These are phyloP conservation scores for Boeremia lycopersici DNA, from an alignment of 2,329 filamentous ascomycete genomes.

Conservation along the genomic window DNA sequence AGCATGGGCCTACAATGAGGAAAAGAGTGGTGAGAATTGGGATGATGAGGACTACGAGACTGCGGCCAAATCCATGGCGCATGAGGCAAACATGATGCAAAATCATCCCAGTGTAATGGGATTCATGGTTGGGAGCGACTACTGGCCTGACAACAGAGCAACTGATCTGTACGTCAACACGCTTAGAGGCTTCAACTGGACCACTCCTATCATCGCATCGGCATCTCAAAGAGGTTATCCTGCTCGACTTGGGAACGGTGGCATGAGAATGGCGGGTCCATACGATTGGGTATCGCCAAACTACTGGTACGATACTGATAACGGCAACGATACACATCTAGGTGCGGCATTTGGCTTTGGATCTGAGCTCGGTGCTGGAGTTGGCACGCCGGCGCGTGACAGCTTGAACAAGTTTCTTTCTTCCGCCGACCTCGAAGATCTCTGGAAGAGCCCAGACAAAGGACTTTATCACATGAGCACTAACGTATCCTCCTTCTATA, in stretches of 20 bases:
- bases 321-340: conserved; percentile 54
- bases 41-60: conserved; percentile 60
- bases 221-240: conserved; percentile 63
- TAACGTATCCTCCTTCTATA: conserved; percentile 60
- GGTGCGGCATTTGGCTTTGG: conserved; percentile 69
- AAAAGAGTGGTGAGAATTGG: conserved; percentile 58
- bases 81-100: conserved; percentile 66
- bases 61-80: conserved; percentile 61
- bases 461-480: conserved; percentile 66
- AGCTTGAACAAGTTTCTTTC: conserved; percentile 63
- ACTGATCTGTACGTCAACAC: conserved; percentile 60
- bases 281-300: conserved; percentile 71
- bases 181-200: conserved; percentile 60
- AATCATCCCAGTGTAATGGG: conserved; percentile 63
- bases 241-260: conserved; percentile 58
- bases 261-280: conserved; percentile 70
- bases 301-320: conserved; percentile 64
- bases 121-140: conserved; percentile 67
- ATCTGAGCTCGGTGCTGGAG: conserved; percentile 66
- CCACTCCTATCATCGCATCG: conserved; percentile 62
- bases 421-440: conserved; percentile 56
- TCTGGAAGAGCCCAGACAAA: conserved; percentile 62
- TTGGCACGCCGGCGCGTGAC: conserved; percentile 64
- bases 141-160: conserved; percentile 65
- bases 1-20: conserved; percentile 65